Evolutionary conservation across 1,284 basidiomycete species (phyloP).

Genomic region (Cerrena zonata): DNA sequence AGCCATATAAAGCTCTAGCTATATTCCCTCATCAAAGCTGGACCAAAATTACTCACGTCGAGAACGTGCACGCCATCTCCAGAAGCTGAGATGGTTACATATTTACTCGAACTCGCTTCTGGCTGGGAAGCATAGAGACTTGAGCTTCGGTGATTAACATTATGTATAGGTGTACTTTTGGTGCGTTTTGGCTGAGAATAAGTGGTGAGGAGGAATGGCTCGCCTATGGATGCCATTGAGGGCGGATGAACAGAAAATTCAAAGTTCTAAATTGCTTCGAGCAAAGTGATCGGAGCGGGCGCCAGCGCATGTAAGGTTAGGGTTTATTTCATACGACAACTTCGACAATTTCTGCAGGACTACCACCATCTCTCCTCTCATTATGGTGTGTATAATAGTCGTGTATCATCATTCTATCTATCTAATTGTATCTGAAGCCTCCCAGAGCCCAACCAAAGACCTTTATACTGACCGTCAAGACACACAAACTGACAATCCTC

Average conservation of each 20-base stretch:
- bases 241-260: not conserved
- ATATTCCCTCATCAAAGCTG: too few species aligned
- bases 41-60: slow-evolving; percentile 44
- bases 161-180: slow-evolving; percentile 13
- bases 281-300: not conserved
- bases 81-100: slow-evolving; percentile 60
- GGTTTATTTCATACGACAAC: not conserved
- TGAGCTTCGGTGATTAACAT: slow-evolving; percentile 16
- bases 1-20: too few species aligned
- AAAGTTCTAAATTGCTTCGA: not conserved
- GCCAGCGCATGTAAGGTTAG: not conserved
- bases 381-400: not conserved
- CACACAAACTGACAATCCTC: slow-evolving; percentile 63
- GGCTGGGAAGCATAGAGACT: slow-evolving; percentile 39
- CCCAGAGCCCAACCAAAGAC: slow-evolving; percentile 44
- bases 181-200: slow-evolving; percentile 33
- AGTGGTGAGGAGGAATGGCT: slow-evolving; percentile 55
- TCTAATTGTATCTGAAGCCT: too few species aligned
- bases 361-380: not conserved
- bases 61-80: slow-evolving; percentile 68
- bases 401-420: too few species aligned
- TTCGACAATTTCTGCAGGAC: not conserved
- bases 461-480: slow-evolving; percentile 62
- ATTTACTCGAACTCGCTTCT: slow-evolving; percentile 30
- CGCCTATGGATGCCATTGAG: slow-evolving; percentile 37